Evolutionary conservation across 2,329 filamentous ascomycete genomes (phyloP).

Genomic region (Chrysosporium keratinophilum): DNA sequence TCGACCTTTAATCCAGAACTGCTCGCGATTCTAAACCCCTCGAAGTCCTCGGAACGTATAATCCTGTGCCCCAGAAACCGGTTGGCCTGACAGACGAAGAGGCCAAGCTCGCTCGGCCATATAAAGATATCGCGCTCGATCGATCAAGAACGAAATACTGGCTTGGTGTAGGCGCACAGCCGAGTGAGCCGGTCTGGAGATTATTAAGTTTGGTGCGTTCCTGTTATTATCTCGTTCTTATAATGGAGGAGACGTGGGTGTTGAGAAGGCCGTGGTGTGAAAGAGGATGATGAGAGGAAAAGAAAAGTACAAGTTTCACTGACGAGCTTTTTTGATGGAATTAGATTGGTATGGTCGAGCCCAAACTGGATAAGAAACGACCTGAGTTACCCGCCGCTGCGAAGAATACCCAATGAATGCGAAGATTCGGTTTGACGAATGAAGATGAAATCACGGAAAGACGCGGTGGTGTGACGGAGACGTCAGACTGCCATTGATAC

Average conservation of each 20-base stretch:
- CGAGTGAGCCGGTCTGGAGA: slow-evolving; percentile 79
- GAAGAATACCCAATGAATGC: slow-evolving; percentile 1
- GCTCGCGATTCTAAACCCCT: slow-evolving; percentile 80
- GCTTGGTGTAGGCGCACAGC: slow-evolving; percentile 93
- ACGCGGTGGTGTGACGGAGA: neutral
- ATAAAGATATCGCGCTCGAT: slow-evolving; percentile 90
- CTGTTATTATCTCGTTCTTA: neutral
- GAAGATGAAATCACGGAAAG: neutral
- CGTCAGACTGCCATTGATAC: too few relatives aligned
- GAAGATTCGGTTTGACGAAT: neutral
- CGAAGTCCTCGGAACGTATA: slow-evolving; percentile 71
- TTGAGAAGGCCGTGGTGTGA: neutral
- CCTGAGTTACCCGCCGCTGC: neutral
- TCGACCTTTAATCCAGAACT: slow-evolving; percentile 45
- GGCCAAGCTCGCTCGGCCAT: slow-evolving; percentile 50
- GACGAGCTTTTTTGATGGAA: neutral
- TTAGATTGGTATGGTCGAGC: slow-evolving; percentile 29
- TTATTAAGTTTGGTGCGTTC: slow-evolving; percentile 43
- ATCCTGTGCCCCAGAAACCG: slow-evolving; percentile 48
- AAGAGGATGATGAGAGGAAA: neutral
- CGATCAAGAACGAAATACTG: slow-evolving; percentile 76
- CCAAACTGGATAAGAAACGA: slow-evolving; percentile 17
- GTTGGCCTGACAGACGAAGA: slow-evolving; percentile 40
- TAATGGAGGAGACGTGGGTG: neutral
- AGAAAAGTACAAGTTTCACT: neutral